Percentiles rank a stretch among this genome's conserved stretches.
phyloP scores from a whole-genome alignment of 2,329 filamentous ascomycete genomes.

The Periconia digitata region DNA sequence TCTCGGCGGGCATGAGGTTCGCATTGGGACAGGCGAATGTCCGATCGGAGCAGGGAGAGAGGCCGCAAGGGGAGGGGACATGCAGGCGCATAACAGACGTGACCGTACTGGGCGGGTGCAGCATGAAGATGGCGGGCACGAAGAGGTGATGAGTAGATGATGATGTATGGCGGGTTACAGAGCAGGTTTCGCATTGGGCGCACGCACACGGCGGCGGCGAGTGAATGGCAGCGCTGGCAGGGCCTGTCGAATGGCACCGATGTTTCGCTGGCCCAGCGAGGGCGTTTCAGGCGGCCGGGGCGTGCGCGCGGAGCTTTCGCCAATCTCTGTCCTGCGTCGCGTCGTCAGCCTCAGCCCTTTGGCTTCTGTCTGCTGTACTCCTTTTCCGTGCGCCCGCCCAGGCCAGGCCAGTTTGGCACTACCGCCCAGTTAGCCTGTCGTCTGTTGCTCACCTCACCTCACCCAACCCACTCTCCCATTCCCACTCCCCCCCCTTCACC shows the following conservation, averaged over 20 bases:
- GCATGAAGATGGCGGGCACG: neutral
- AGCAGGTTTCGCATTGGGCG: constrained; percentile 12
- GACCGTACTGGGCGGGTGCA: neutral
- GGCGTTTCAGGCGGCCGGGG: constrained; percentile 20
- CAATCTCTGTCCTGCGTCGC: constrained; percentile 19
- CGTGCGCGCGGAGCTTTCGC: constrained; percentile 13
- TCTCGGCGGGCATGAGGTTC: neutral
- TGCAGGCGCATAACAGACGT: constrained; percentile 5
- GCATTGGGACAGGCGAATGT: neutral
- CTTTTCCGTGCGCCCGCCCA: constrained; percentile 2
- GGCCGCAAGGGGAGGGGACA: constrained; percentile 5
- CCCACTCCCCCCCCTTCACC: too few species aligned
- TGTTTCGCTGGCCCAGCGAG: constrained; percentile 22
- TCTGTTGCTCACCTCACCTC: too few species aligned
- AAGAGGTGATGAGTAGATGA: neutral
- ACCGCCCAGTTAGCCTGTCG: too few species aligned
- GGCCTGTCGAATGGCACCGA: constrained; percentile 13
- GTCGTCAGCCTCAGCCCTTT: constrained; percentile 10
- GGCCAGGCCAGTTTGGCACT: too few species aligned
- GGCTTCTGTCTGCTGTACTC: neutral
- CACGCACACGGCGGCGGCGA: constrained; percentile 7
- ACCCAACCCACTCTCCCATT: too few species aligned
- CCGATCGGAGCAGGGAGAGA: neutral
- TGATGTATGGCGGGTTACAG: constrained; percentile 9
- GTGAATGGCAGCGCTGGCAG: constrained; percentile 5